Conservation (phyloP, 768 basidiomycete species). For the Sporobolomyces pararoseus region DNA sequence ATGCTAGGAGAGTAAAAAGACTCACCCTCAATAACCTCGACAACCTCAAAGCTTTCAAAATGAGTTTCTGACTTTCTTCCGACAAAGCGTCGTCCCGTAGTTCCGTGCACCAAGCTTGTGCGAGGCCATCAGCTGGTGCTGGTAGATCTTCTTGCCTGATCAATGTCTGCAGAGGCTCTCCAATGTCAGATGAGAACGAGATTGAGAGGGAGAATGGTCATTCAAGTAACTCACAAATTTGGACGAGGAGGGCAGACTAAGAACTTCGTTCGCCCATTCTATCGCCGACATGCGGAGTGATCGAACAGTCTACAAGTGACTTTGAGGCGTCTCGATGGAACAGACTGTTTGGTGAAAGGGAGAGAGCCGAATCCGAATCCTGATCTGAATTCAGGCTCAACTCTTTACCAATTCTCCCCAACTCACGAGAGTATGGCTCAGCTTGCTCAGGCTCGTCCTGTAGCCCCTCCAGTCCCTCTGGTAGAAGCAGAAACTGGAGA, state of each 20-base stretch:
- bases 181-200: background rate
- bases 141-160: background rate
- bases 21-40: constrained; percentile 1
- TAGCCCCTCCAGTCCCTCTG: no score
- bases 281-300: constrained; percentile 6
- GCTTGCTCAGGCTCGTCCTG: no score
- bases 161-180: background rate
- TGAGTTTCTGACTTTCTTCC: constrained; percentile 3
- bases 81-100: background rate
- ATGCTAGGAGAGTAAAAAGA: background rate
- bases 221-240: background rate
- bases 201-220: no score
- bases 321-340: no score
- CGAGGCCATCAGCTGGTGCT: background rate
- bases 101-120: background rate
- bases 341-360: no score
- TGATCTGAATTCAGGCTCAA: no score
- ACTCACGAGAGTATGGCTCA: no score
- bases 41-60: constrained; percentile 10
- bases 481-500: no score
- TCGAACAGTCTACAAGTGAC: no score
- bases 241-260: background rate
- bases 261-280: constrained; percentile 1
- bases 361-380: no score
- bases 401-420: no score